These are phyloP conservation scores for Adiantum capillusveneris DNA, from an alignment of 75 land plant species.

Conservation along the genomic window DNA sequence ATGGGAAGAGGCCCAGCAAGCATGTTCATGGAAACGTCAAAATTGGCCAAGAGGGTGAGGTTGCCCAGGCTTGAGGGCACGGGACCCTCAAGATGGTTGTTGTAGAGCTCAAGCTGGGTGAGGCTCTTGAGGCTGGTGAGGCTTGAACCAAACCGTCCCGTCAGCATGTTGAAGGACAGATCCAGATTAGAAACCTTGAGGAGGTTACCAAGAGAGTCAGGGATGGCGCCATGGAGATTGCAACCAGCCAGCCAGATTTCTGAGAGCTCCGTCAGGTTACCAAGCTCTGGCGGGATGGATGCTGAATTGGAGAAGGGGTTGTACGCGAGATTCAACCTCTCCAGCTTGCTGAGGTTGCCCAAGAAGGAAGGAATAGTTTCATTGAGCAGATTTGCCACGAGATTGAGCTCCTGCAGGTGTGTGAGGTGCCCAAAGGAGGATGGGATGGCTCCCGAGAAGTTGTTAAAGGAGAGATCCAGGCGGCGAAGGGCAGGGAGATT, in stretches of 20 bases:
- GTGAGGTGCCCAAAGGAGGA: conserved; percentile 19
- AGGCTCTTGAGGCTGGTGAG: conserved; percentile 18
- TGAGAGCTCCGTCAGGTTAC: conserved; percentile 43
- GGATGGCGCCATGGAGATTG: conserved; percentile 49
- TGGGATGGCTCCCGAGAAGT: conserved; percentile 51
- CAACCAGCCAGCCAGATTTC: conserved; percentile 67
- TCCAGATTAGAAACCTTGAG: conserved; percentile 29
- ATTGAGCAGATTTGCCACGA: conserved; percentile 27
- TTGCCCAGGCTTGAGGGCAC: conserved; percentile 33
- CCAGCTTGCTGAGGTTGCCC: conserved; percentile 29
- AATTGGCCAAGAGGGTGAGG: conserved; percentile 22
- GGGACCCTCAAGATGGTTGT: conserved; percentile 42
- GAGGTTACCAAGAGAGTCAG: conserved; percentile 44
- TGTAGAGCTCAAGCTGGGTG: conserved; percentile 20
- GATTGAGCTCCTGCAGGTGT: conserved; percentile 26
- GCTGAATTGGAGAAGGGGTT: conserved; percentile 46
- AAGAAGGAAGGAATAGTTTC: conserved; percentile 54
- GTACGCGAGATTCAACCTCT: conserved; percentile 17
- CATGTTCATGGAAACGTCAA: conserved; percentile 44
- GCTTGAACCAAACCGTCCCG: conserved; percentile 8
- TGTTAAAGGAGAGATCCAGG: conserved; percentile 48
- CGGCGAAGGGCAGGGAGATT: conserved; percentile 27
- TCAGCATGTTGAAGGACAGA: conserved; percentile 1
- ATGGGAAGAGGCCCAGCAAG: conserved; percentile 44
- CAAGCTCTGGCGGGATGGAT: conserved; percentile 54